Percentiles rank a stretch among this genome's conserved stretches.
Conservation (phyloP, 2,329 filamentous ascomycete genomes). For the Colletotrichum horii region DNA sequence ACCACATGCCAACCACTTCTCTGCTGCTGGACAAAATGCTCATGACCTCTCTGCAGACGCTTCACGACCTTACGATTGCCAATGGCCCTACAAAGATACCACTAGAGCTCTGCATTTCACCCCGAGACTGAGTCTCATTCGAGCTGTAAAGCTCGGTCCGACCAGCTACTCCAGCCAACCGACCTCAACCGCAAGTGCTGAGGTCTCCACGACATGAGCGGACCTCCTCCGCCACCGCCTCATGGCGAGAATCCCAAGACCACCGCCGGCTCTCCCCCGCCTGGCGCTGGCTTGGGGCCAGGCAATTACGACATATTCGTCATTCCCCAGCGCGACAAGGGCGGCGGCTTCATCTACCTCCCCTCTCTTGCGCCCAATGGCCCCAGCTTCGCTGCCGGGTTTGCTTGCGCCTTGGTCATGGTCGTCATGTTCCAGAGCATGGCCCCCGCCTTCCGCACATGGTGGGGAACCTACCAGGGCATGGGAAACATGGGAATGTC, state of each 20-base stretch:
- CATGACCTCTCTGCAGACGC: constrained; percentile 9
- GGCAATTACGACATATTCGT: constrained; percentile 98
- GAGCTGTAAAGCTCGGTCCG: not conserved
- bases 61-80: constrained; percentile 34
- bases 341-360: constrained; percentile 91
- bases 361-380: constrained; percentile 84
- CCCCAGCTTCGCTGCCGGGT: constrained; percentile 91
- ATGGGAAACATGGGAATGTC: constrained; percentile 76
- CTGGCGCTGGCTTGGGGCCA: constrained; percentile 71
- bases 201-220: constrained; percentile 44
- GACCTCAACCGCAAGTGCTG: constrained; percentile 21
- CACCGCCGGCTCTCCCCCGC: constrained; percentile 52
- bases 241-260: constrained; percentile 81
- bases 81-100: constrained; percentile 43
- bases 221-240: constrained; percentile 82
- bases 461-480: constrained; percentile 74
- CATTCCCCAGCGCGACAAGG: constrained; percentile 89
- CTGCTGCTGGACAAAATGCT: not conserved
- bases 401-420: constrained; percentile 75
- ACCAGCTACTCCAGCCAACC: not conserved
- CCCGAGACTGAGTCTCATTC: not conserved
- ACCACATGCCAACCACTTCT: not conserved
- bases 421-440: constrained; percentile 77
- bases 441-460: constrained; percentile 74
- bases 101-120: constrained; percentile 27